Evolutionary conservation across 768 basidiomycete species (phyloP), one percentile per base, ranked within the genome.

Genomic region (Leccinum disarticulatum): DNA sequence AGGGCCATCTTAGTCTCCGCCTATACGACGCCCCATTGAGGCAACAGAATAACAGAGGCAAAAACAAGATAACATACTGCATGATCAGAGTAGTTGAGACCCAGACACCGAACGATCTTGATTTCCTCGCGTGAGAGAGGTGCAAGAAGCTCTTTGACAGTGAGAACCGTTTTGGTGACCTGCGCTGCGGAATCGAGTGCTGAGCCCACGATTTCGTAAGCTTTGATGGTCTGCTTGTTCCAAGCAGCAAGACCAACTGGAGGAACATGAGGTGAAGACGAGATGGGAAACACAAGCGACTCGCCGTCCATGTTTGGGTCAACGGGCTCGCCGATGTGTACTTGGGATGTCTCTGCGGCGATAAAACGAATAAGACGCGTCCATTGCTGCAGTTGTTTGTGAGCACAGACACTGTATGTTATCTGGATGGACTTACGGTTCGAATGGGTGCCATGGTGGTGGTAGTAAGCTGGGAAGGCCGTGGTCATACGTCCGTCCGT

Each of bases 61-160:
- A 41, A 6, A 19, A 4, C 31, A 0, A 36, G 38, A 47, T 9
- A 65, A 72, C 81, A 60, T 66, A 82, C 91, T 7, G 91, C 91
- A 76, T 93, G 90, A 66, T 92, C 90, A n/a, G 82, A 81, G 68
- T 93, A 93, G 70, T 93, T 93, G 52, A 93, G 74, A 0, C 91
- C 91, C 13, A 93, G 74, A 73, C 90, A 91, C 11, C 91, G 82
- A 28, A 90, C 88, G 3, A 87, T 74, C 61, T 83, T 84, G 62
- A 91, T 78, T 67, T 90, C 79, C 61, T 87, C 83, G 46, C 81
- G 76, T 9, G 87, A 80, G 27, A 93, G 78, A 11, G 91, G 91
- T 3, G 84, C 76, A 17, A 93, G 80, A 38, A 93, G 82, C 46
- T 82, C 77, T 69, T 86, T 82, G 46, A 91, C 90, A 3, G 90